A percentile compares a stretch with the other conserved stretches of the same genome.
These are phyloP conservation scores for Blumeriella jaapii DNA, from an alignment of 2,329 filamentous ascomycete genomes.

Conservation along the genomic window DNA sequence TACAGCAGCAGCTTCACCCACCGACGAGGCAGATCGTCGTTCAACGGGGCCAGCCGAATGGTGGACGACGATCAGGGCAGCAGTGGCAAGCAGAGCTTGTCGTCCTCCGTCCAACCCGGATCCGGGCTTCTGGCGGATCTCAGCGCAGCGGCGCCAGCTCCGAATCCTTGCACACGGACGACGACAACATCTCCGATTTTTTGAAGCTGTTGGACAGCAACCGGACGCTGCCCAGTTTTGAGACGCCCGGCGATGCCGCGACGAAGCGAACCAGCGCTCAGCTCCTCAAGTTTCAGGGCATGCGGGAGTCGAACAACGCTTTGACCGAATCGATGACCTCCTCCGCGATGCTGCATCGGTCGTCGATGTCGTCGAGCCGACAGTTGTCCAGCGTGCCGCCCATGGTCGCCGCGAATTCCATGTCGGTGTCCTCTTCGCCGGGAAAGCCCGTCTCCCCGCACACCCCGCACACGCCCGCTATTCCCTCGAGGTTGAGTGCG, in stretches of 20 bases:
- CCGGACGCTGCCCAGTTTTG: conserved; percentile 75
- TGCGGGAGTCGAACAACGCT: conserved; percentile 80
- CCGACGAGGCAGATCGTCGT: conserved; percentile 65
- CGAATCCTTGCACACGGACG: conserved; percentile 61
- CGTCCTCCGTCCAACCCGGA: conserved; percentile 58
- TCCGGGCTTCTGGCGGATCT: conserved; percentile 68
- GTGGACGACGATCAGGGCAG: conserved; percentile 64
- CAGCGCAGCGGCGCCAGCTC: conserved; percentile 51
- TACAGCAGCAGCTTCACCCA: conserved; percentile 95
- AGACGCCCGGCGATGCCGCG: conserved; percentile 54
- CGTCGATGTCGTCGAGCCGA: conserved; percentile 60
- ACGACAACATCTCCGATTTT: conserved; percentile 90
- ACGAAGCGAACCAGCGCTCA: conserved; percentile 69
- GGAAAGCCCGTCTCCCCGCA: conserved; percentile 83
- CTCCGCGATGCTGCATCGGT: conserved; percentile 73
- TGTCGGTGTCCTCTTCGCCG: conserved; percentile 79
- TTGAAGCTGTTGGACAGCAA: conserved; percentile 78
- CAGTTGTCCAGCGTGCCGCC: conserved; percentile 49
- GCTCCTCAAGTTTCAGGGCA: conserved; percentile 72
- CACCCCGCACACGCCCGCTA: conserved; percentile 84
- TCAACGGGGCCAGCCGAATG: conserved; percentile 54
- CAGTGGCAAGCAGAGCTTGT: conserved; percentile 68
- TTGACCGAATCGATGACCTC: conserved; percentile 90
- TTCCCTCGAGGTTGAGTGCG: conserved; percentile 85
- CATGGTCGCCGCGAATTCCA: conserved; percentile 59